These are phyloP conservation scores for Casuarina glauca DNA, from an alignment of 306 rosid genomes.

Conservation along the genomic window DNA sequence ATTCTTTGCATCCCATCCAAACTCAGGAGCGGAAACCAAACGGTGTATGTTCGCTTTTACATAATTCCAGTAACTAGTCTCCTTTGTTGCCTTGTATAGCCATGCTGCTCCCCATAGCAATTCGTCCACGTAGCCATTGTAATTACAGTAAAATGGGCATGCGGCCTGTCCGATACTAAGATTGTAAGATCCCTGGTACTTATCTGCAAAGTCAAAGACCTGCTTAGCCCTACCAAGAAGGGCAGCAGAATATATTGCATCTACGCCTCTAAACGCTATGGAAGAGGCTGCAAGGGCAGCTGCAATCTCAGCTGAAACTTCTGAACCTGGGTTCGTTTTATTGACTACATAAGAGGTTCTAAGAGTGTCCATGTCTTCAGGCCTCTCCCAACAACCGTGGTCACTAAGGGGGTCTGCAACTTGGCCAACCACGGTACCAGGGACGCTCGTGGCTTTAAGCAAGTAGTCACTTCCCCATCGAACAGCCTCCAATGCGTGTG, in stretches of 20 bases:
- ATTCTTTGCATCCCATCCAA: constrained; percentile 56
- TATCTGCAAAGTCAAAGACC: constrained; percentile 51
- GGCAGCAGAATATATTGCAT: constrained; percentile 26
- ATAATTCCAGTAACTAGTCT: constrained; percentile 22
- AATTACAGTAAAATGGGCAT: constrained; percentile 58
- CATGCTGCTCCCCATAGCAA: constrained; percentile 61
- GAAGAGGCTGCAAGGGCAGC: constrained; percentile 64
- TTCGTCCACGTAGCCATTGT: constrained; percentile 49
- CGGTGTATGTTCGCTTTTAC: constrained; percentile 28
- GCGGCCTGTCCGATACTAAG: constrained; percentile 18
- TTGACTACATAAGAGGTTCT: constrained; percentile 39
- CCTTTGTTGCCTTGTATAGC: constrained; percentile 39
- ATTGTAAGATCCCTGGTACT: constrained; percentile 43
- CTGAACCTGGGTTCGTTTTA: constrained; percentile 41
- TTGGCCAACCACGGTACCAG: constrained; percentile 33
- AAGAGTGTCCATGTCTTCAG: constrained; percentile 61
- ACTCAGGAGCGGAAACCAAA: constrained; percentile 16
- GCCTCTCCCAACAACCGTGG: constrained; percentile 63
- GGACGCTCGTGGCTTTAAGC: constrained; percentile 43
- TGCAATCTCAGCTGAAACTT: constrained; percentile 43
- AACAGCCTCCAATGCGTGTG: constrained; percentile 39
- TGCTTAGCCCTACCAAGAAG: constrained; percentile 30
- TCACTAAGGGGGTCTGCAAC: constrained; percentile 53
- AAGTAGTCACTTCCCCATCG: constrained; percentile 55
- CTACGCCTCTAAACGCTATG: constrained; percentile 9